Evolutionary conservation across 352 stramenopile genomes (phyloP).

Genomic region (Globisporangium cystogenes): DNA sequence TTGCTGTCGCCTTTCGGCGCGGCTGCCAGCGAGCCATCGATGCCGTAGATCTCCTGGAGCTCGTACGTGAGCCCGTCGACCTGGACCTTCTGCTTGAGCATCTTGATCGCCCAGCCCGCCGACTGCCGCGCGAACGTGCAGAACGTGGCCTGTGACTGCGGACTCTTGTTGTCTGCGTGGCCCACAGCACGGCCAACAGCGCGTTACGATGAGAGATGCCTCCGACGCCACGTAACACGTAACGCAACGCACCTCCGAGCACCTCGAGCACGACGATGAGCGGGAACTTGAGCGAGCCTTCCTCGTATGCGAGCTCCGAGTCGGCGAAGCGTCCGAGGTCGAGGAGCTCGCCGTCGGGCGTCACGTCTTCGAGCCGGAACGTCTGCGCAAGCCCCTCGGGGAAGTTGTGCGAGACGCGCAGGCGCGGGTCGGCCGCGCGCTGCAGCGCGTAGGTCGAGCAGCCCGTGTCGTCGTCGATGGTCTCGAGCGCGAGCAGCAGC

Average conservation of each 20-base stretch:
- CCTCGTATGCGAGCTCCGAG: conserved; percentile 44
- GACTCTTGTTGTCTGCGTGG: conserved; percentile 16
- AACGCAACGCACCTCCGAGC: conserved; percentile 21
- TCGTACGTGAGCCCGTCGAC: conserved; percentile 75
- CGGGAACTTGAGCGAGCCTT: conserved; percentile 39
- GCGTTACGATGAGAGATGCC: too few species aligned
- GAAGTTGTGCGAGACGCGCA: conserved; percentile 32
- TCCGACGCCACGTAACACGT: too few species aligned
- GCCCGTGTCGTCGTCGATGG: conserved; percentile 56
- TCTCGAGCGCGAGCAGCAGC: conserved; percentile 60
- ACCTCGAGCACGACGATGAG: conserved; percentile 72
- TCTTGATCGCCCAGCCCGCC: conserved; percentile 50
- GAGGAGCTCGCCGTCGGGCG: conserved; percentile 17
- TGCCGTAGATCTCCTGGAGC: conserved; percentile 86
- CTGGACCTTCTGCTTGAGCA: conserved; percentile 84
- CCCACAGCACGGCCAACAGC: not conserved
- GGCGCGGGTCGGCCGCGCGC: conserved; percentile 32
- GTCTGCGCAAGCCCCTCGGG: conserved; percentile 40
- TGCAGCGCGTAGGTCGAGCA: conserved; percentile 53
- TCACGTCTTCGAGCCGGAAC: conserved; percentile 34
- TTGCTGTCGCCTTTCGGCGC: conserved; percentile 24
- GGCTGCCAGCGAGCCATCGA: conserved; percentile 62
- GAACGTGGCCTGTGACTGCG: conserved; percentile 80
- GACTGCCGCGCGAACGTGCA: conserved; percentile 55
- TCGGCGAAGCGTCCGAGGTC: conserved; percentile 34